These are phyloP conservation scores for Penicillium freii DNA, from an alignment of 2,329 filamentous ascomycete genomes.

Conservation along the genomic window DNA sequence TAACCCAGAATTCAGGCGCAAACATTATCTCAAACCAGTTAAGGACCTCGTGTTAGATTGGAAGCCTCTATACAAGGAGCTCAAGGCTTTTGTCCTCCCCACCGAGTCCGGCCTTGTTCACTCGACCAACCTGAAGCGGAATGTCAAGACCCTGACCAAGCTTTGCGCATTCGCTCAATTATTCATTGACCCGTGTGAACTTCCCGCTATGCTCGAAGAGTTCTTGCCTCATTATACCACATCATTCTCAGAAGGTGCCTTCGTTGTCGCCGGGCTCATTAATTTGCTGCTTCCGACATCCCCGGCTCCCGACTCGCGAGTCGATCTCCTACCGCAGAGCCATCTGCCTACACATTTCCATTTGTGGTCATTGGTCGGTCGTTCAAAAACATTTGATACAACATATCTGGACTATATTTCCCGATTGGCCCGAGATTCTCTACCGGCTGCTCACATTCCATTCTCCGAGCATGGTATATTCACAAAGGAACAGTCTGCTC, in stretches of 20 bases:
- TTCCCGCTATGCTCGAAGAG: conserved; percentile 77
- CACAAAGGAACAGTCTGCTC: conserved; percentile 83
- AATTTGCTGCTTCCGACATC: conserved; percentile 86
- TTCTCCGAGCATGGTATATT: conserved; percentile 90
- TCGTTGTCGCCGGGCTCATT: conserved; percentile 83
- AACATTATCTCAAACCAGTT: conserved; percentile 88
- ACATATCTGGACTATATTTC: conserved; percentile 89
- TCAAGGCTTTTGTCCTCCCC: conserved; percentile 86
- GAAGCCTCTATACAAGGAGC: conserved; percentile 86
- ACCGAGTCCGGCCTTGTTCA: conserved; percentile 69
- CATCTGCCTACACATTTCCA: conserved; percentile 95
- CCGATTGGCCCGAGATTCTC: conserved; percentile 77
- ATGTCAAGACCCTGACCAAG: conserved; percentile 74
- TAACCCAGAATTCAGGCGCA: conserved; percentile 61
- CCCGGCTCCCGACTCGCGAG: conserved; percentile 64
- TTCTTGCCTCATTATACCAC: conserved; percentile 86
- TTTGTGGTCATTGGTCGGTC: conserved; percentile 87
- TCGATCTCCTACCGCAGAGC: conserved; percentile 78
- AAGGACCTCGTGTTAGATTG: conserved; percentile 91
- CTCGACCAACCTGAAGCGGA: conserved; percentile 62
- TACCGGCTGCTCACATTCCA: conserved; percentile 70
- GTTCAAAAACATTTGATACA: conserved; percentile 82
- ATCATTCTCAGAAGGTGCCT: conserved; percentile 86
- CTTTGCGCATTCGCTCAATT: conserved; percentile 85
- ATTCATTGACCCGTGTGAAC: conserved; percentile 87